These are phyloP conservation scores for Rhizophagus prolifer DNA, from an alignment of 192 early-diverging fungal genomes.

Conservation along the genomic window DNA sequence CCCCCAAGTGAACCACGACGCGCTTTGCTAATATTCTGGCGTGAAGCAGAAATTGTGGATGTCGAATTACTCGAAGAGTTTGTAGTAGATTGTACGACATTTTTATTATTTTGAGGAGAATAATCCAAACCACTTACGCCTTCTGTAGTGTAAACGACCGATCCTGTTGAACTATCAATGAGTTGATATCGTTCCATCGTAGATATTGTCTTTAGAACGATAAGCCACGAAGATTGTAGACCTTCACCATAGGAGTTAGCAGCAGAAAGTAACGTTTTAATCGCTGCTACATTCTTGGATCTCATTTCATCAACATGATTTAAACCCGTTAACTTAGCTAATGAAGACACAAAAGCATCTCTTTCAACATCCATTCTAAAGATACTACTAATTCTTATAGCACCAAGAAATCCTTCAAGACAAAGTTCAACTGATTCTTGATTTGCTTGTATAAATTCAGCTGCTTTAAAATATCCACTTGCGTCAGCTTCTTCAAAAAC, in stretches of 20 bases:
- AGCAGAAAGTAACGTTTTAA: conserved; percentile 78
- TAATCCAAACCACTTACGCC: conserved; percentile 45
- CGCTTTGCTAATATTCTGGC: conserved; percentile 31
- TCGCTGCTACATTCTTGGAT: conserved; percentile 88
- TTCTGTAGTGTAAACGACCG: conserved; percentile 38
- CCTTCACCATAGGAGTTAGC: conserved; percentile 67
- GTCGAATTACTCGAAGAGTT: neutral
- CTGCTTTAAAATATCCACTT: conserved; percentile 34
- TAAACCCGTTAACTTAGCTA: conserved; percentile 84
- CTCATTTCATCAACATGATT: conserved; percentile 82
- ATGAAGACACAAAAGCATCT: conserved; percentile 86
- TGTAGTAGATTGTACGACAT: conserved; percentile 3
- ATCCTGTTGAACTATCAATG: conserved; percentile 51
- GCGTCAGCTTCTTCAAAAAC: conserved; percentile 82
- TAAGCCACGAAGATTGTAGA: conserved; percentile 69
- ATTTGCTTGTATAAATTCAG: conserved; percentile 43
- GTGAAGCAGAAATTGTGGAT: neutral
- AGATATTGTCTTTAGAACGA: conserved; percentile 81
- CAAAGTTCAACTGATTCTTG: conserved; percentile 70
- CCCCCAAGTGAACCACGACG: conserved; percentile 40
- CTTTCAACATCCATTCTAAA: conserved; percentile 90
- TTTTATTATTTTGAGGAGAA: conserved; percentile 30
- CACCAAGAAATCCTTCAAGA: conserved; percentile 73
- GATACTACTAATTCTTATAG: conserved; percentile 75
- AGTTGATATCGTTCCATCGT: conserved; percentile 86